Conservation (phyloP, 2,329 filamentous ascomycete species). For the Cryphonectria nitschkei region DNA sequence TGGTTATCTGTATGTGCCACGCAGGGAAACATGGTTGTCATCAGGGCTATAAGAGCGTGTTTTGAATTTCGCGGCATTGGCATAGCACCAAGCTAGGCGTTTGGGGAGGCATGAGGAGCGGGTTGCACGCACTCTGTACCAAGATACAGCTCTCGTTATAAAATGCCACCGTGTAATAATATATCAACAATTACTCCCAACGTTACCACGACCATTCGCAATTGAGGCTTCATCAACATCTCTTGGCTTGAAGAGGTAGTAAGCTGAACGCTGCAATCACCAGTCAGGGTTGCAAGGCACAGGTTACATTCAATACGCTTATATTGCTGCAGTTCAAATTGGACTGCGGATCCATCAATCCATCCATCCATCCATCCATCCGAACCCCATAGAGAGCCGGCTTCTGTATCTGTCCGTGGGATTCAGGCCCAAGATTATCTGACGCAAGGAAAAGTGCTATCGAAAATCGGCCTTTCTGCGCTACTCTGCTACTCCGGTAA, state of each 20-base stretch:
- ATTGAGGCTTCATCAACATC: not conserved
- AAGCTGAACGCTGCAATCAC: not conserved
- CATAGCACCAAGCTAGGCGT: constrained; percentile 8
- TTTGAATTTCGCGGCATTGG: not conserved
- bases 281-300: not conserved
- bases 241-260: not conserved
- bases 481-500: not conserved
- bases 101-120: not conserved
- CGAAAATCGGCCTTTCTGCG: not conserved
- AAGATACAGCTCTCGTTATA: not conserved
- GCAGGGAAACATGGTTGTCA: not conserved
- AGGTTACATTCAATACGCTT: not conserved
- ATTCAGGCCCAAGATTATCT: not conserved
- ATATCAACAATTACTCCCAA: not conserved
- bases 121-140: not conserved
- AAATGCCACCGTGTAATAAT: not conserved
- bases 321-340: not conserved
- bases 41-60: not conserved
- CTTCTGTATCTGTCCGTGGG: not conserved
- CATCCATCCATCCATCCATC: not conserved
- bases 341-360: not conserved
- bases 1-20: not conserved
- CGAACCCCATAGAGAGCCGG: not conserved
- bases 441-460: not conserved
- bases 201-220: not conserved